Evolutionary conservation across 106 monocot species (phyloP), one percentile per base, ranked within the genome.

Genomic region (Dendrobium huoshanense): DNA sequence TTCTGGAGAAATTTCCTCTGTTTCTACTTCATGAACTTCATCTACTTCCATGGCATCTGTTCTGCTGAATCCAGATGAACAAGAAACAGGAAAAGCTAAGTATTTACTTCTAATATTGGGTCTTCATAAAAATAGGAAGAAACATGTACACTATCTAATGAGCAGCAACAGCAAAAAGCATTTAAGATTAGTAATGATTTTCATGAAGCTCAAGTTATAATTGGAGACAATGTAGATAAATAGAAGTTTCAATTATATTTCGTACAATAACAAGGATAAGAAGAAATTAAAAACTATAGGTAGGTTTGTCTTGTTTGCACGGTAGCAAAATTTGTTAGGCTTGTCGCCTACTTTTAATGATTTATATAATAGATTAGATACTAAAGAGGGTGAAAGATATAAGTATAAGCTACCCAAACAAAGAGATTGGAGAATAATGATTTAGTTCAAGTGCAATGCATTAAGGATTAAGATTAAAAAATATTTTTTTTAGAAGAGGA

Each of bases 31-130:
- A 80, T 81, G 77, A 7, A 42, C 59, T 22, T 75, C 87, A 83
- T 99, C 95, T 44, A 93, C 87, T 68, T 99, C 99, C 95, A 99
- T 93, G 45, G 92, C 72, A 55, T 92, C 92, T 0, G 44, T 80
- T 19, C 58, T 83, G 55, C 88, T 93, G 65, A 25, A 29, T 51
- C 11, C 10, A 22, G 16, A 20, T 2, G 33, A 20, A 43, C 13
- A n/a, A 74, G 20, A 74, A 74, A 74, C 13, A 74, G 29, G 1
- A 15, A 44, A 74, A 37, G 72, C 13, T 37, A 18, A 74, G 43
- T 42, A 4, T 18, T 43, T 74, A 44, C 37, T 74, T 44, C 9
- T 7, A 51, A 61, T 22, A 61, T n/a, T 22, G 22, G 61, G 0
- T 61, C 61, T 24, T 61, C n/a, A 61, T 61, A 70, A 24, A 70